These are phyloP conservation scores for Tolypocladium pustulatum DNA, from an alignment of 2,329 filamentous ascomycete genomes.

Conservation along the genomic window DNA sequence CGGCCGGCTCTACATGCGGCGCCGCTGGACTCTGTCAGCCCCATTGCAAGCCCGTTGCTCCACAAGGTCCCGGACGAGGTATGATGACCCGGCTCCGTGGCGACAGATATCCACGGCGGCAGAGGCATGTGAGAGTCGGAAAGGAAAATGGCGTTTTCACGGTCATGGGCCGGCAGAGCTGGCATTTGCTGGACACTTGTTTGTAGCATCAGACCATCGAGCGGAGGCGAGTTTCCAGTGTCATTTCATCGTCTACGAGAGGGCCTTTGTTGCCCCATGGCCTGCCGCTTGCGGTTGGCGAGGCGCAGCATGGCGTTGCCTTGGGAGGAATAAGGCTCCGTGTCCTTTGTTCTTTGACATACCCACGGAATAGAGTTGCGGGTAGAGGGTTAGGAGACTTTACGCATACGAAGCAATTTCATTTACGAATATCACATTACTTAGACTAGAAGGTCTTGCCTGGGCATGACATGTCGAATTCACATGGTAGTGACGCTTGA, in stretches of 20 bases:
- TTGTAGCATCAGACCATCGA: not conserved
- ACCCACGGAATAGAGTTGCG: not conserved
- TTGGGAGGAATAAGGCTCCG: not conserved
- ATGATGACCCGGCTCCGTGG: not conserved
- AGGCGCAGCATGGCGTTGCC: not conserved
- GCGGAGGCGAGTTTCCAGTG: not conserved
- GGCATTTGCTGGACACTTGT: not conserved
- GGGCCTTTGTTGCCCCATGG: not conserved
- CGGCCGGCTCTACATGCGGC: constrained; percentile 84
- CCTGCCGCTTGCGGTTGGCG: not conserved
- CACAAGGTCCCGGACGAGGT: not conserved
- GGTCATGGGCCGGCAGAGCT: constrained; percentile 1
- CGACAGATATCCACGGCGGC: not conserved
- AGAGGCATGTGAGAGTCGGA: not conserved
- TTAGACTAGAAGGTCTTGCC: not conserved
- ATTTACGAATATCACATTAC: not conserved
- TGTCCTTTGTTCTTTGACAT: not conserved
- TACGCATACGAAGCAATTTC: not conserved
- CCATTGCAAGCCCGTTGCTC: constrained; percentile 28
- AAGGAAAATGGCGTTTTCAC: not conserved
- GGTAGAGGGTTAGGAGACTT: not conserved
- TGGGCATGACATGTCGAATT: not conserved
- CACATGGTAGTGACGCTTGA: not conserved
- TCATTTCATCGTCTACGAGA: not conserved
- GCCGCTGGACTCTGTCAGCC: constrained; percentile 64